Evolutionary conservation across 78 protist species (phyloP).

Genomic region (Dictyostelium purpureum): DNA sequence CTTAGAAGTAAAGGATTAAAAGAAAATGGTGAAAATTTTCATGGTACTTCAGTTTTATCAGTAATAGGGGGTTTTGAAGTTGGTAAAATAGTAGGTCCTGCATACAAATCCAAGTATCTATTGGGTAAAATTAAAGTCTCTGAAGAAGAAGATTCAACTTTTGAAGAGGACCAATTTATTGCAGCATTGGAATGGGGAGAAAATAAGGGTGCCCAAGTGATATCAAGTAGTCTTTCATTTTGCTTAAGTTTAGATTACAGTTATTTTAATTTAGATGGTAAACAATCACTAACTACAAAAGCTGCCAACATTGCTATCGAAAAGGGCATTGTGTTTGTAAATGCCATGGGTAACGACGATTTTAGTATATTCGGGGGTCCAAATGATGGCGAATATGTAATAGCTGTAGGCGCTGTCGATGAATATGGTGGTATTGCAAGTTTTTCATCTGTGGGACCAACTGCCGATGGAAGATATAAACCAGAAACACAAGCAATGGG

Average conservation of each 20-base stretch:
- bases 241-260: constrained; percentile 7
- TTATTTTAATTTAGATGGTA: constrained; percentile 56
- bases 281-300: background rate
- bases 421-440: background rate
- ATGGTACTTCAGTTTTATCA: constrained; percentile 52
- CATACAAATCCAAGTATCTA: constrained; percentile 31
- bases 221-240: constrained; percentile 34
- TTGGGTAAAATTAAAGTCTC: constrained; percentile 51
- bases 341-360: constrained; percentile 40
- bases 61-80: constrained; percentile 25
- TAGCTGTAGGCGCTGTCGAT: constrained; percentile 54
- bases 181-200: constrained; percentile 77
- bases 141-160: background rate
- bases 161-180: constrained; percentile 67
- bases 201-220: constrained; percentile 34
- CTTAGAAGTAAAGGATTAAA: background rate
- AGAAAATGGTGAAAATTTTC: constrained; percentile 7
- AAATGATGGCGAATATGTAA: constrained; percentile 44
- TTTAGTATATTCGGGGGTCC: constrained; percentile 33
- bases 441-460: constrained; percentile 66
- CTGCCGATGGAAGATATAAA: constrained; percentile 66
- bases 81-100: constrained; percentile 65
- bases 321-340: constrained; percentile 59
- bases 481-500: constrained; percentile 57
- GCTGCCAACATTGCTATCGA: constrained; percentile 51